Percentiles rank a stretch among this genome's conserved stretches.
Conservation (phyloP, 805 yeast species). For the Metschnikowia henanensis region DNA sequence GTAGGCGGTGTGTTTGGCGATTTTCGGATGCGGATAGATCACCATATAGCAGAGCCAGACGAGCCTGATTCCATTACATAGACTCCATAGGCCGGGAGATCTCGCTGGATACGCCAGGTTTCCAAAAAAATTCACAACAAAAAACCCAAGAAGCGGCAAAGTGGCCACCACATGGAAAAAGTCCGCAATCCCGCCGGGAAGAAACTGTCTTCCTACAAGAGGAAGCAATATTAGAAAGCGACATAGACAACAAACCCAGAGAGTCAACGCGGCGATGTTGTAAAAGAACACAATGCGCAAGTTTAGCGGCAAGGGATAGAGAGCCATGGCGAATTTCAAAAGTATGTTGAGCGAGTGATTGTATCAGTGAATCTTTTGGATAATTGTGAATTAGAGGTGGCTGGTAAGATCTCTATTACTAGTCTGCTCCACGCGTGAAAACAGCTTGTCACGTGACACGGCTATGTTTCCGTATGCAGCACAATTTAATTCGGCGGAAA, state of each 20-base stretch:
- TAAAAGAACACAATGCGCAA: slow-evolving; percentile 34
- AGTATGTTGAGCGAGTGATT: no score
- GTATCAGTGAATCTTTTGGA: no score
- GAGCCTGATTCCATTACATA: slow-evolving; percentile 32
- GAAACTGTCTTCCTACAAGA: slow-evolving; percentile 60
- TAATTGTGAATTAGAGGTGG: no score
- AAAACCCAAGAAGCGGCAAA: slow-evolving; percentile 30
- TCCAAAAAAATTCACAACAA: slow-evolving; percentile 14
- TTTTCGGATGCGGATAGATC: slow-evolving; percentile 40
- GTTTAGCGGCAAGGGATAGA: slow-evolving; percentile 37
- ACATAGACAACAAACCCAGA: slow-evolving; percentile 49
- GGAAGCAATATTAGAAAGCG: slow-evolving; percentile 57
- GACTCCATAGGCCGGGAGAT: slow-evolving; percentile 26
- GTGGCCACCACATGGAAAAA: slow-evolving; percentile 49
- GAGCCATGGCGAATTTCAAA: slow-evolving; percentile 24
- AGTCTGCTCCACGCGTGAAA: no score
- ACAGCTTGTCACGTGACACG: no score
- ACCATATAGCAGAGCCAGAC: slow-evolving; percentile 42
- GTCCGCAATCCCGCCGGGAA: slow-evolving; percentile 74
- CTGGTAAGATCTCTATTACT: no score
- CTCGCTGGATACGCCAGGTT: slow-evolving; percentile 4
- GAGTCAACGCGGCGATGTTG: slow-evolving; percentile 34
- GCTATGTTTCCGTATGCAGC: no score
- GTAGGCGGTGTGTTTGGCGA: slow-evolving; percentile 43
- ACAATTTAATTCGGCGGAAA: no score